Base-by-base conservation (phyloP, 495 filamentous ascomycete genomes). In the Penicillium longicatenatum region DNA sequence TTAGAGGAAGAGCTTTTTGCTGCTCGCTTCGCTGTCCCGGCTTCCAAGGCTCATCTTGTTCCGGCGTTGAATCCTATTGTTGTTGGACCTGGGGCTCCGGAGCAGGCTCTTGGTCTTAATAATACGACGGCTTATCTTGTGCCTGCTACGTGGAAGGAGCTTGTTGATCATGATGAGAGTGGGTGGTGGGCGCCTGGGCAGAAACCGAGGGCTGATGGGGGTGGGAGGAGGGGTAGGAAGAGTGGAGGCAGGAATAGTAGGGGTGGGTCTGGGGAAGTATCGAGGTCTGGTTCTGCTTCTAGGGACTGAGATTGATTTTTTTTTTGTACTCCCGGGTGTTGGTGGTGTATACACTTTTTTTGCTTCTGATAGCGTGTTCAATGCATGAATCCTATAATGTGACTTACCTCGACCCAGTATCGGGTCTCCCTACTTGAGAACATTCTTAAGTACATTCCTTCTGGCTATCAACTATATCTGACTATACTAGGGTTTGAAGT, bases 1-100 rank as follows among this genome's bases (percentile, higher is more conserved):
- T 41, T 58, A n/a, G 72, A 71, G 35, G 65, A 71, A 16, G 61
- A 70, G 4, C 59, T 75, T 14, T 67, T 68, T 37, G 67, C 62
- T 5, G 68, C 68, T 12, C 62, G 67, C 17, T 72, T 73, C 49
- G 60, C 59, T 9, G 54, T 74, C 11, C 64, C 66, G 1, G 58
- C 54, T 16, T 53, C 56, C 0, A 50, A 49, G 29, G 52, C 63
- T 1, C 59, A 60, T 24, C 30, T 57, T n/a, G 35, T 55, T 4
- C 42, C 55, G 4, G 50, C 20, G 9, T 2, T 26, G 1, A 16
- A 37, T 26, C 11, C 35, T 9, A 17, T 30, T 17, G 39, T 26
- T 20, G n/a, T 16, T 12, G 46, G 54, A 20, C 26, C 39, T 19
- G 48, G 50, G 20, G 26, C 33, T 33, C 42, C 52, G 16, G 56